Percentiles rank a stretch among this genome's conserved stretches.
phyloP scores from a whole-genome alignment of 108 stramenopile species.

The Aurantiochytrium sp. region DNA sequence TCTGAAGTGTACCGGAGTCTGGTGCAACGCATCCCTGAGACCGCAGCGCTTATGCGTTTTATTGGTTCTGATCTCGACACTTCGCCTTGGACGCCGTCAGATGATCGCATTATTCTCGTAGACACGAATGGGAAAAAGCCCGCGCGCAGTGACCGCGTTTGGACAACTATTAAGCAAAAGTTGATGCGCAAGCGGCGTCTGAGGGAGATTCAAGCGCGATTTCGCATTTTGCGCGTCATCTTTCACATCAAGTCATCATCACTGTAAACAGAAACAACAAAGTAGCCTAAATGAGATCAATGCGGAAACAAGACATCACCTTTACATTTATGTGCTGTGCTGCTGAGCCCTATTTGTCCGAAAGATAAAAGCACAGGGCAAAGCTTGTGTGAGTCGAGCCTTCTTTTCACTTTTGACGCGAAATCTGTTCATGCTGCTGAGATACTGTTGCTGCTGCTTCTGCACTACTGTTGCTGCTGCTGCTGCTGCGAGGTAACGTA shows the following conservation, averaged over 20 bases:
- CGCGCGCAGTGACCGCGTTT: not conserved
- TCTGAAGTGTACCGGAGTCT: not conserved
- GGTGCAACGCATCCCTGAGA: not conserved
- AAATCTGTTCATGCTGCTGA: no score
- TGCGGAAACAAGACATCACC: no score
- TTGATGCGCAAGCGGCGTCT: not conserved
- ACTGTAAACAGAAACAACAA: no score
- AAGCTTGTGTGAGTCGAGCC: no score
- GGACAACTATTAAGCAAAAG: not conserved
- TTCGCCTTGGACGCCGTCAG: not conserved
- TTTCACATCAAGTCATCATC: not conserved
- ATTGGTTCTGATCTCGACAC: not conserved
- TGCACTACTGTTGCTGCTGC: no score
- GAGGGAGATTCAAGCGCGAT: not conserved
- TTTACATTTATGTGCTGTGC: no score
- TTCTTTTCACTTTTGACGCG: no score
- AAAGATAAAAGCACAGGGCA: no score
- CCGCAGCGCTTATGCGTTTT: not conserved
- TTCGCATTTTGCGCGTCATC: not conserved
- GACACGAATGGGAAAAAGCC: not conserved
- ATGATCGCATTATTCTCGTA: not conserved
- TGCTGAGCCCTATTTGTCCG: no score
- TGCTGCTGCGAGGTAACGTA: not conserved
- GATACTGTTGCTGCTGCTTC: no score
- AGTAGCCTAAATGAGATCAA: no score